Evolutionary conservation across 345 rosid genomes (phyloP), one percentile per base, ranked within the genome.

Genomic region (Excoecaria agallocha): DNA sequence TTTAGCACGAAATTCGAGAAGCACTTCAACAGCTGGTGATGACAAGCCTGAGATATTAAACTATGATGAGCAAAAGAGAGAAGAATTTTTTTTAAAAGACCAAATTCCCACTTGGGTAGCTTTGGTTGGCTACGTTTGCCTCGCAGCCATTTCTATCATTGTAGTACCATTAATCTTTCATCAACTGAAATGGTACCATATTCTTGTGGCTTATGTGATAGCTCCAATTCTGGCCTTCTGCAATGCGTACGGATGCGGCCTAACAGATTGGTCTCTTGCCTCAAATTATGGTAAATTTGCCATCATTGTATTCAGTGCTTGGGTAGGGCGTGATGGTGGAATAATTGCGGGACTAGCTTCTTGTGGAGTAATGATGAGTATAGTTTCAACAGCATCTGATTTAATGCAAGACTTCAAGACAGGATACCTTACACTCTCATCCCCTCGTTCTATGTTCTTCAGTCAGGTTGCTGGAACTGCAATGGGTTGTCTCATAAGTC

Each of bases 331-430:
- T 15, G 57, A 81, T 3, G 97, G 98, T 0, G 98, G 98, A 2
- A 73, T 93, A 69, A 61, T 93, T 1, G 98, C 97, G 0, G 98
- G 98, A 3, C 87, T 93, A 12, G 96, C 89, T 0, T 72, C 97
- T 54, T 93, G 98, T 62, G 95, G 97, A 35, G 97, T 93, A 71
- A 93, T 93, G 98, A 93, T 93, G 97, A 91, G 85, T 82, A 93
- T 90, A n/a, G 98, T 93, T n/a, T 88, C 98, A 0, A 93, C 98
- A 25, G 98, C 95, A 9, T 88, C 98, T 13, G 98, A 93, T 78
- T 87, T 93, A 7, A 93, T 89, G 78, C 98, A 93, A 25, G 98
- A 93, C 75, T 93, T 93, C 87, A 93, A 93, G 79, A 93, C 97
- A 5, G 98, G 98, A 50, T 93, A 93, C 64, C 82, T 93, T 30